Evolutionary conservation across 2,329 filamentous ascomycete genomes (phyloP), one percentile per base, ranked within the genome.

Genomic region (Sporothrix mexicana): DNA sequence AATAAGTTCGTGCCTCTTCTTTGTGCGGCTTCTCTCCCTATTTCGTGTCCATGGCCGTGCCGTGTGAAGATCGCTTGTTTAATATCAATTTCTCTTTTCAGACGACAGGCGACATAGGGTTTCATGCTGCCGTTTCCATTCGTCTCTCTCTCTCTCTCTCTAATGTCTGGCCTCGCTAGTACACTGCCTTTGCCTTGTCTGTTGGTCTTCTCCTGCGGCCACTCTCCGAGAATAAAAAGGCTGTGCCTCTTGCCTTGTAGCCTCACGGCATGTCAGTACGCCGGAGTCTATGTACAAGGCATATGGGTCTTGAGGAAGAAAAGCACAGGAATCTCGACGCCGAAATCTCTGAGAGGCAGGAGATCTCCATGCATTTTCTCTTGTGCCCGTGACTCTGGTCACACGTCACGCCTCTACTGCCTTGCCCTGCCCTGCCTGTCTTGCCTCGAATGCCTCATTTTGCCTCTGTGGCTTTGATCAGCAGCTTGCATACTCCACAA

Each of bases 401-500:
- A 69, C 51, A 51, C 67, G 25, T 25, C 66, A 66, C 2, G 3
- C 15, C 66, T 47, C 36, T 69, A 36, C 30, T 36, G 30, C 20
- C 30, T 23, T 51, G 20, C 30, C n/a, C 36, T 69, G 43, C 43
- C 30, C 30, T 36, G 30, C 20, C 30, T 36, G 30, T 12, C 30
- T 23, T 51, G 20, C 30, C n/a, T 30, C 6, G 23, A 23, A 36
- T 17, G 4, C 41, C 61, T 47, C n/a, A 47, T 47, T 10, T 59
- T 25, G 23, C 55, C 57, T 36, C 51, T 25, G 13, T 23, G 51
- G 57, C 30, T 36, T 3, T 10, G 57, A 20, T 62, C 57, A 62
- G 57, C 57, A 62, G 30, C 57, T n/a, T 25, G 3, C n/a, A 30
- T 36, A 43, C 30, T 62, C 57, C 57, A 62, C 57, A 62, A 43